Conservation (phyloP, 768 basidiomycete species). For the Termitomyces titanicus region DNA sequence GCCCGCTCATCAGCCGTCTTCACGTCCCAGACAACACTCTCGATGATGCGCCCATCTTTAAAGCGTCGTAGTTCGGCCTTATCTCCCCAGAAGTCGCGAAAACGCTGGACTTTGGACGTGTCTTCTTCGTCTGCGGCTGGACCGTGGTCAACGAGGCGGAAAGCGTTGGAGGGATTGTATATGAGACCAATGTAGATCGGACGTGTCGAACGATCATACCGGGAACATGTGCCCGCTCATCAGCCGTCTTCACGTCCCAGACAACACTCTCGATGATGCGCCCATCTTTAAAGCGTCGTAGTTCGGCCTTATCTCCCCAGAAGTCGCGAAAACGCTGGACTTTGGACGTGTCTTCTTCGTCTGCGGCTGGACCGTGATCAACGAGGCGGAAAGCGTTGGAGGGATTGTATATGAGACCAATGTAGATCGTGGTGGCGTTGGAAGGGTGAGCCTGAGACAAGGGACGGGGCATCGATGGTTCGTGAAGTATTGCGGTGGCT, state of each 20-base stretch:
- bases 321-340: conserved; percentile 69
- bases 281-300: conserved; percentile 95
- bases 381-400: conserved; percentile 79
- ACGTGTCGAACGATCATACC: conserved; percentile 69
- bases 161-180: conserved; percentile 67
- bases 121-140: conserved; percentile 69
- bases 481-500: conserved; percentile 59
- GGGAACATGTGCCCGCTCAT: conserved; percentile 80
- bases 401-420: conserved; percentile 77
- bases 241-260: conserved; percentile 82
- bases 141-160: conserved; percentile 89
- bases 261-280: conserved; percentile 92
- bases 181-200: conserved; percentile 73
- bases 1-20: conserved; percentile 75
- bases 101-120: conserved; percentile 46
- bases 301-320: conserved; percentile 91
- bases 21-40: conserved; percentile 97
- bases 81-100: conserved; percentile 86
- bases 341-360: conserved; percentile 48
- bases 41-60: conserved; percentile 89
- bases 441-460: conserved; percentile 55
- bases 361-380: conserved; percentile 85
- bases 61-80: conserved; percentile 93
- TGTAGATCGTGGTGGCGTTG: conserved; percentile 45
- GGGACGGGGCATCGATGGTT: conserved; percentile 40